Percentiles rank a stretch among this genome's conserved stretches.
Conservation (phyloP, 1,139 yeast species). For the Lodderomyces oxycetoniae region DNA sequence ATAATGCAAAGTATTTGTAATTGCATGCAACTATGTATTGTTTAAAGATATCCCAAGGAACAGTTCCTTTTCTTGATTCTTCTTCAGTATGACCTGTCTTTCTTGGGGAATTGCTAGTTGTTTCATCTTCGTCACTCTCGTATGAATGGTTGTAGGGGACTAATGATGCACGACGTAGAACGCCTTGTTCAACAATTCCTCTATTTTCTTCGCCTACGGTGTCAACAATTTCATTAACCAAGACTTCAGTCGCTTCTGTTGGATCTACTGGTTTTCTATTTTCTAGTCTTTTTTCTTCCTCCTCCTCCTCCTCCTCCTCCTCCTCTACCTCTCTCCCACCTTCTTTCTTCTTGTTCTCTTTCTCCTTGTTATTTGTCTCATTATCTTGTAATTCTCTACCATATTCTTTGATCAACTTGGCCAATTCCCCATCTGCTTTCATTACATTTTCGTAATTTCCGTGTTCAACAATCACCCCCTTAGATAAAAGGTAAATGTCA, state of each 20-base stretch:
- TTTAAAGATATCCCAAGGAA: slow-evolving; percentile 28
- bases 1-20: slow-evolving; percentile 23
- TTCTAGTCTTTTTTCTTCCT: slow-evolving; percentile 19
- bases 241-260: slow-evolving; percentile 16
- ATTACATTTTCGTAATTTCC: slow-evolving; percentile 29
- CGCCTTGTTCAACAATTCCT: slow-evolving; percentile 10
- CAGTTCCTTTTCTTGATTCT: slow-evolving; percentile 27
- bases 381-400: slow-evolving; percentile 16
- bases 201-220: slow-evolving; percentile 30
- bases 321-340: slow-evolving; percentile 18
- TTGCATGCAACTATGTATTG: slow-evolving; percentile 37
- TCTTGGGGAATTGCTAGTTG: slow-evolving; percentile 14
- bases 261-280: background rate
- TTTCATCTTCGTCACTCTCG: slow-evolving; percentile 15
- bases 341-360: slow-evolving; percentile 29
- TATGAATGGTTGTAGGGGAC: slow-evolving; percentile 22
- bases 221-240: slow-evolving; percentile 15
- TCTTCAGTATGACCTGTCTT: slow-evolving; percentile 30
- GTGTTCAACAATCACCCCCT: slow-evolving; percentile 25
- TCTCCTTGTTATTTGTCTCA: slow-evolving; percentile 21
- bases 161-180: slow-evolving; percentile 19
- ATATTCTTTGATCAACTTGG: slow-evolving; percentile 24
- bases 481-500: slow-evolving; percentile 23
- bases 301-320: slow-evolving; percentile 39
- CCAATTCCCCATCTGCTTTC: slow-evolving; percentile 28